Base-by-base conservation (phyloP, 306 rosid species). In the Comarum palustre region DNA sequence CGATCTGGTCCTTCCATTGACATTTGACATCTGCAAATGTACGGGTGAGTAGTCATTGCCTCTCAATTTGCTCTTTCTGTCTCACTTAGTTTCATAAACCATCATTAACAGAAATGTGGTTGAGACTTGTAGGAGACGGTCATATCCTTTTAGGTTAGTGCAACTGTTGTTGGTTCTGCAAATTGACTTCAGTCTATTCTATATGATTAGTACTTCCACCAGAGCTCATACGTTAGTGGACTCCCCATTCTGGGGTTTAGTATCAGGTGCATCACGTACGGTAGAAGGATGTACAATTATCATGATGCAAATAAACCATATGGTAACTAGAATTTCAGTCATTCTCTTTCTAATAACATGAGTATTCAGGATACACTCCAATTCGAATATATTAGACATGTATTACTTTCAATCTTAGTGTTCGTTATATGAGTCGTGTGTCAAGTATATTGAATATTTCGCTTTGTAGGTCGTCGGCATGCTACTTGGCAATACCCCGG, bases 81-180 rank as follows among this genome's bases (percentile, higher is more conserved):
- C 39, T 58, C 52, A 7, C 36, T n/a, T 16, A 39, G 83, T 81
- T 73, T 71, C 63, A 16, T 5, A 52, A 73, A 43, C 42, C 81
- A 79, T 83, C 78, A 79, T 81, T 25, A 11, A n/a, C 54, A 51
- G 62, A 31, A 51, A 69, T 11, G 62, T 70, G 55, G 43, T 29
- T 17, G 2, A 4, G 47, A 36, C 68, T 36, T 36, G 39, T 47
- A 27, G 43, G 19, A 4, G 54, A 12, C 11, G 57, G 45, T 15
- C 41, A 27, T 68, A 68, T 8, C 29, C 66, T 61, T 31, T 17
- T 16, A 7, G 22, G 60, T 43, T 54, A 70, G 51, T 79, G 20
- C 76, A 77, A 70, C 76, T 60, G 47, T 52, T 74, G 83, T 69
- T 72, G 46, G 52, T 77, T 81, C 80, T 75, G 81, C 73, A 79